Base-by-base conservation (phyloP, 768 basidiomycete species). In the Agaricus bisporus region DNA sequence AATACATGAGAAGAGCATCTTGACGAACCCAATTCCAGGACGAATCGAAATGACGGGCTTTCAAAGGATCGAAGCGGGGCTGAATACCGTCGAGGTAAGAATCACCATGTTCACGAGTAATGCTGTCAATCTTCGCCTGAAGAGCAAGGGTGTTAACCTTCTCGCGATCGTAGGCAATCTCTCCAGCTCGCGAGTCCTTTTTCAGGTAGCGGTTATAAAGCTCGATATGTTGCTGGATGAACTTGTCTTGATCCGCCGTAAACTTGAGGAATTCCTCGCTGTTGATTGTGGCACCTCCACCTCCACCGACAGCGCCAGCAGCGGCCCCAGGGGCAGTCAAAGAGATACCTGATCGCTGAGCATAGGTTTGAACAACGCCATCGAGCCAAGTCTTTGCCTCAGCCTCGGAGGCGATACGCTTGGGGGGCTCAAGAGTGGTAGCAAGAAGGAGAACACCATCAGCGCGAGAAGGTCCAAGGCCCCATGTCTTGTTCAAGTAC, bases 21-120 rank as follows among this genome's bases (percentile, higher is more conserved):
- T 99, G 97, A 56, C 95, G 86, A 42, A 88, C 95, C 97, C 97
- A 99, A 66, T 99, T 99, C 97, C 95, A 99, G 5, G 89, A 93
- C 2, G 95, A 98, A 66, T 98, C 95, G 76, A 99, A 98, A 66
- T 88, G 94, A 43, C 97, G 90, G 11, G 95, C 97, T 71, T 99
- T 98, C 63, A 98, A 77, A 2, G 91, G 86, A 64, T 95, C 91
- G 70, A 99, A 99, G 54, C 82, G 78, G 9, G 97, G 97, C 64
- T 95, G 89, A 56, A 98, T 95, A 41, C 97, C 97, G 29, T 95
- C 87, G 56, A 98, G 75, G 70, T 99, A 99, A 0, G 77, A 68
- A 53, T 98, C 95, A 26, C 97, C 97, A 60, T 99, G 97, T 65
- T 99, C 97, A 57, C 82, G 79, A 42, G 82, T 74, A 65, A 99